phyloP scores from a whole-genome alignment of 1,139 yeast genomes.

The Lodderomyces elongisporus region DNA sequence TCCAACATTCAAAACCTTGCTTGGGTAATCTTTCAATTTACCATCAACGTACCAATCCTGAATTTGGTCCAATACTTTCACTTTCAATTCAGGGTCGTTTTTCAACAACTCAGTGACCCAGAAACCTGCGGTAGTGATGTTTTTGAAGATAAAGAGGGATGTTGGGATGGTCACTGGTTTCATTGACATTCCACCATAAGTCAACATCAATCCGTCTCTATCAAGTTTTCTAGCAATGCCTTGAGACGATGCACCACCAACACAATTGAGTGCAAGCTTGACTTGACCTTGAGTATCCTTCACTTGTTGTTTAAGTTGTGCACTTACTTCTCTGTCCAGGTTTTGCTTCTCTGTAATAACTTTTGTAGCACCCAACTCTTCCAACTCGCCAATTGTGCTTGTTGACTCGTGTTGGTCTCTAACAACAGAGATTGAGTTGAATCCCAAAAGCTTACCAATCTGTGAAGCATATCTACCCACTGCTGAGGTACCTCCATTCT shows the following conservation, averaged over 20 bases:
- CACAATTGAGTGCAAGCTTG: slow-evolving; percentile 82
- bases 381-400: slow-evolving; percentile 54
- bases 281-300: slow-evolving; percentile 51
- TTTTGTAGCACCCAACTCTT: slow-evolving; percentile 70
- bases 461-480: slow-evolving; percentile 95
- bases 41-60: slow-evolving; percentile 65
- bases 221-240: slow-evolving; percentile 78
- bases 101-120: slow-evolving; percentile 86
- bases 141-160: slow-evolving; percentile 82
- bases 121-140: slow-evolving; percentile 80
- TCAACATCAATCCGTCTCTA: slow-evolving; percentile 64
- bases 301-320: slow-evolving; percentile 59
- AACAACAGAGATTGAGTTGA: slow-evolving; percentile 80
- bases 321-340: slow-evolving; percentile 58
- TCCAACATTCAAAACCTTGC: slow-evolving; percentile 41
- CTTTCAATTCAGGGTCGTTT: slow-evolving; percentile 58
- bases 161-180: slow-evolving; percentile 91
- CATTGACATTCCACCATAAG: slow-evolving; percentile 97
- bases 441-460: slow-evolving; percentile 70
- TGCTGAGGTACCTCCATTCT: slow-evolving; percentile 94
- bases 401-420: slow-evolving; percentile 78
- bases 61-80: slow-evolving; percentile 54
- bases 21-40: slow-evolving; percentile 56
- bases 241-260: slow-evolving; percentile 84
- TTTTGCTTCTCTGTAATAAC: slow-evolving; percentile 88